These are phyloP conservation scores for Funneliformis geosporum DNA, from an alignment of 192 early-diverging fungal genomes.

Conservation along the genomic window DNA sequence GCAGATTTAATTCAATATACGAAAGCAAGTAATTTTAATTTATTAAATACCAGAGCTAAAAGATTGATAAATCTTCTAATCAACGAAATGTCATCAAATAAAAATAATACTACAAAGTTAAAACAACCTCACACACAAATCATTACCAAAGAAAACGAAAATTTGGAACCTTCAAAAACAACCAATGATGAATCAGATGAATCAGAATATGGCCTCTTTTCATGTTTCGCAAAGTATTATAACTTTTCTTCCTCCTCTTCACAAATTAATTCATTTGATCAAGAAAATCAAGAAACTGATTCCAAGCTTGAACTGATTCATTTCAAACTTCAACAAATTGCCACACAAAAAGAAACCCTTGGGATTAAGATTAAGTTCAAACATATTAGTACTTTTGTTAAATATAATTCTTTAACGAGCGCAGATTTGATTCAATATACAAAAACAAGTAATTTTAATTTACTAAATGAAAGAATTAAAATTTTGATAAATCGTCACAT, in stretches of 20 bases:
- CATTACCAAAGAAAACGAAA: neutral
- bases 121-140: too few relatives aligned
- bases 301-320: neutral
- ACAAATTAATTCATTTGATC: neutral
- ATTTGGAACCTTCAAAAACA: neutral
- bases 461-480: neutral
- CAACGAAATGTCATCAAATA: too few relatives aligned
- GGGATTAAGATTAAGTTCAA: neutral
- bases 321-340: neutral
- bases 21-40: neutral
- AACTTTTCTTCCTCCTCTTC: neutral
- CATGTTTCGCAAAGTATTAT: neutral
- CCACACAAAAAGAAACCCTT: neutral
- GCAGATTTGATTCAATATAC: neutral
- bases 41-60: neutral
- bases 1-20: neutral
- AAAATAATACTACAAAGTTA: too few relatives aligned
- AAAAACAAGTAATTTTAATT: neutral
- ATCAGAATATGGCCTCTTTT: neutral
- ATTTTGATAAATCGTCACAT: neutral
- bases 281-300: neutral
- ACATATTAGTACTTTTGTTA: neutral
- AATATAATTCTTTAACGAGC: neutral
- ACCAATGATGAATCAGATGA: neutral
- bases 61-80: neutral